Conservation (phyloP, 495 filamentous ascomycete species). For the Lasiosphaeria miniovina region DNA sequence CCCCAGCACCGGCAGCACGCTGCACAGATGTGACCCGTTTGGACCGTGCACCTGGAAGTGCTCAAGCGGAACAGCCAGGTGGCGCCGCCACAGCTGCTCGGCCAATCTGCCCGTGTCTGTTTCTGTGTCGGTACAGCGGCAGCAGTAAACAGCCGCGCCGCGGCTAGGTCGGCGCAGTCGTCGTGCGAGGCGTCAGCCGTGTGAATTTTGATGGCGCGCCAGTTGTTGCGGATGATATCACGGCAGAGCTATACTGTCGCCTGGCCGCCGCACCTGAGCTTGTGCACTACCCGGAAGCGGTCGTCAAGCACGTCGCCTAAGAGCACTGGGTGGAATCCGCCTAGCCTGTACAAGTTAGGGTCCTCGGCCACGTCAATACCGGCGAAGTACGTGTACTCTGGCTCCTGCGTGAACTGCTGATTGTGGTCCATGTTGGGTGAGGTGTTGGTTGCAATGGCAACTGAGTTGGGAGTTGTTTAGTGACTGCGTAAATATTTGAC, state of each 20-base stretch:
- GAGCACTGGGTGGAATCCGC: conserved; percentile 45
- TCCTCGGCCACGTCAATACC: no score
- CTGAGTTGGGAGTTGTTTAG: no score
- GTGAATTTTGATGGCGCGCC: conserved; percentile 18
- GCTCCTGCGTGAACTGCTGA: no score
- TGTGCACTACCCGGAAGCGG: conserved; percentile 43
- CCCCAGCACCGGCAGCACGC: not conserved
- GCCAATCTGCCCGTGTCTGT: not conserved
- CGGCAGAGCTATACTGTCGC: conserved; percentile 38
- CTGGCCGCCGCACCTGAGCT: conserved; percentile 46
- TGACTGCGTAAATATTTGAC: no score
- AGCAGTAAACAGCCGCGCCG: not conserved
- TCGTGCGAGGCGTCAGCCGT: conserved; percentile 7
- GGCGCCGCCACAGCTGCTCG: not conserved
- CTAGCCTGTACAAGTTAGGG: conserved; percentile 22
- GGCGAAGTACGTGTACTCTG: no score
- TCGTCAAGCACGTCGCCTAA: conserved; percentile 43
- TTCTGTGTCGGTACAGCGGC: not conserved
- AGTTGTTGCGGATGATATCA: conserved; percentile 5
- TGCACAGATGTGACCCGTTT: not conserved
- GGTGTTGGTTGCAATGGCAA: no score
- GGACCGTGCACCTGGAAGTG: not conserved
- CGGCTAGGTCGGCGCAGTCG: not conserved
- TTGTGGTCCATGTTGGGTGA: no score
- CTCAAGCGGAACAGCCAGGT: not conserved